phyloP scores from a whole-genome alignment of 2,329 filamentous ascomycete species.

The Trichoderma sp. region DNA sequence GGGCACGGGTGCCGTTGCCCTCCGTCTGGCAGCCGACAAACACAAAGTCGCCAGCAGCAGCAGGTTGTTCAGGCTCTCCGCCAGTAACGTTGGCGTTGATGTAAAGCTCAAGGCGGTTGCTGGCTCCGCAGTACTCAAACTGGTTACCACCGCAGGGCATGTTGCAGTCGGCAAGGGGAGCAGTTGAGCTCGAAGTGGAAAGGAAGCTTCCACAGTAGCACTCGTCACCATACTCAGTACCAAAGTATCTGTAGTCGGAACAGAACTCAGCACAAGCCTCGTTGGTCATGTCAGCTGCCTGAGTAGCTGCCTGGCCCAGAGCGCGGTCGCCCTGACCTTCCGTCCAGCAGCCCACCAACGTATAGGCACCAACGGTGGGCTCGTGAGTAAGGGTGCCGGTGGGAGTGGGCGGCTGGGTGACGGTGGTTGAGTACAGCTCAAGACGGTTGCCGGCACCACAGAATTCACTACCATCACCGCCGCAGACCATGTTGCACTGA shows the following conservation, averaged over 20 bases:
- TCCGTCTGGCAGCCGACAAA: slow-evolving; percentile 43
- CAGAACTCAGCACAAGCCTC: slow-evolving; percentile 39
- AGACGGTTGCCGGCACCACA: slow-evolving; percentile 47
- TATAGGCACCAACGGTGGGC: slow-evolving; percentile 32
- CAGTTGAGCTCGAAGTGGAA: slow-evolving; percentile 29
- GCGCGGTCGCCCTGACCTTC: slow-evolving; percentile 41
- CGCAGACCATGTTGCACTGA: slow-evolving; percentile 44
- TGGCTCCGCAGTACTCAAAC: slow-evolving; percentile 38
- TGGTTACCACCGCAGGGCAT: slow-evolving; percentile 38
- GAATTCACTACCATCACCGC: slow-evolving; percentile 44
- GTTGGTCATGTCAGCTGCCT: slow-evolving; percentile 36
- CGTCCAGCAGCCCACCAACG: slow-evolving; percentile 44
- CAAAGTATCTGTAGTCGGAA: slow-evolving; percentile 42
- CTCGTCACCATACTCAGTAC: slow-evolving; percentile 42
- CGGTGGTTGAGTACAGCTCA: slow-evolving; percentile 46
- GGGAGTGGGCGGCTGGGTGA: slow-evolving; percentile 34
- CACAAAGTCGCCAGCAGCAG: slow-evolving; percentile 35
- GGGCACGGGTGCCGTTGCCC: slow-evolving; percentile 36
- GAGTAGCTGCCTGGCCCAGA: slow-evolving; percentile 33
- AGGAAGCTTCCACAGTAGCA: slow-evolving; percentile 43
- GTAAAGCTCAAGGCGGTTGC: slow-evolving; percentile 39
- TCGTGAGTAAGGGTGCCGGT: slow-evolving; percentile 29
- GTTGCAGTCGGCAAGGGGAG: slow-evolving; percentile 36
- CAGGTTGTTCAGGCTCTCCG: slow-evolving; percentile 35
- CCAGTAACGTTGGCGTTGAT: slow-evolving; percentile 31